phyloP scores from a whole-genome alignment of 2,329 filamentous ascomycete species.

The Paraphaeosphaeria sporulosa region DNA sequence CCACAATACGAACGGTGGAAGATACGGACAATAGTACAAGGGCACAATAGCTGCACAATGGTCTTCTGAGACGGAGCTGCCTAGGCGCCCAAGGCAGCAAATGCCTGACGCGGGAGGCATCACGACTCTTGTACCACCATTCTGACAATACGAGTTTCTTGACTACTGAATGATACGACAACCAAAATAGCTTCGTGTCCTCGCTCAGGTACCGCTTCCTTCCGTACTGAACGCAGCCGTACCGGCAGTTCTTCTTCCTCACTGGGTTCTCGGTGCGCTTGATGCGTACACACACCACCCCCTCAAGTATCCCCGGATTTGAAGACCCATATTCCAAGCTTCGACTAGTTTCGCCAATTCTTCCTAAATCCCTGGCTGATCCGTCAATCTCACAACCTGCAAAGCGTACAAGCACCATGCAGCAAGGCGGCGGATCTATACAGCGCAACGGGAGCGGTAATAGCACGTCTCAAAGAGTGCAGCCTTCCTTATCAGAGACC shows the following conservation, averaged over 20 bases:
- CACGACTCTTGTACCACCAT: not conserved
- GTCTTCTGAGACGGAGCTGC: constrained; percentile 7
- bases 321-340: not conserved
- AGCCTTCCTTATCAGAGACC: not conserved
- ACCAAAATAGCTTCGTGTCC: too few species aligned
- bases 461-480: not conserved
- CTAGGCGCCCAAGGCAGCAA: constrained; percentile 3
- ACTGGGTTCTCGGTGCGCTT: not conserved
- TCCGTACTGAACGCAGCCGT: not conserved
- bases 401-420: not conserved
- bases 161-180: not conserved
- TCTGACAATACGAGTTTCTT: not conserved
- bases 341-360: not conserved
- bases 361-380: not conserved
- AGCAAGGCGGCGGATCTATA: not conserved
- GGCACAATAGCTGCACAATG: not conserved
- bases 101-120: not conserved
- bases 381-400: not conserved
- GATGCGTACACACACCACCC: not conserved
- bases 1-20: not conserved
- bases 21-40: too few species aligned
- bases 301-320: not conserved
- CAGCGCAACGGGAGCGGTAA: not conserved
- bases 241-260: not conserved
- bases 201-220: not conserved